Evolutionary conservation across 2,329 filamentous ascomycete species (phyloP), one percentile per base, ranked within the genome.

Genomic region (Sclerotinia glacialis): DNA sequence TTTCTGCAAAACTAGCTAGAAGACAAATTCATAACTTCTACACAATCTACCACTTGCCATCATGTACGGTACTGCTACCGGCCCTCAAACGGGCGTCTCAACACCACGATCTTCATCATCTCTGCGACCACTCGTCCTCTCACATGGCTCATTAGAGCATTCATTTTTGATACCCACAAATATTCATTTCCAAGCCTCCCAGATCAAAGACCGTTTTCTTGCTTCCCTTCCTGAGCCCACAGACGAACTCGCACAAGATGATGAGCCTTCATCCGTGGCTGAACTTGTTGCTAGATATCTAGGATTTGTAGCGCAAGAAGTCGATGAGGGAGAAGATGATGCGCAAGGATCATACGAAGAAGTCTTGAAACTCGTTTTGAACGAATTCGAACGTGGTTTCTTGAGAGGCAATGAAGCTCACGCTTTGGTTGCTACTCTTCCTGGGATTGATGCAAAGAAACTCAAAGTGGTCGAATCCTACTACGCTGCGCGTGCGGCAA

Each of bases 381-480:
- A 95, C 79, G 95, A 99, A 80, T 99, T 99, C 73, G 95, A 99
- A 85, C 89, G 95, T 56, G 92, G 89, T 65, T 98, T 96, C 80
- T 88, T 99, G 75, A 88, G 90, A 65, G 95, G 95, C 71, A 99
- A 99, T 75, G 96, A 99, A 78, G 93, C 96, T 59, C 96, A 99
- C 80, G 93, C 93, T 34, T 81, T 99, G 69, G 93, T 90, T 54
- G 91, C 92, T 46, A 85, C 85, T 11, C 84, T 99, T 16, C 93
- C 95, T 1, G 95, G 96, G 71, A 98, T 98, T 72, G 88, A 91
- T 69, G 84, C 88, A 72, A 99, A 99, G 86, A 98, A 97, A 82
- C 85, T 96, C 68, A 85, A 91, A 73, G 92, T 96, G 23, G 90
- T 98, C 55, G 86, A 89, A 77, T 90, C 91, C 80, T 99, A 99